Evolutionary conservation across 2,329 filamentous ascomycete species (phyloP).

Genomic region (Colletotrichum caudatum): DNA sequence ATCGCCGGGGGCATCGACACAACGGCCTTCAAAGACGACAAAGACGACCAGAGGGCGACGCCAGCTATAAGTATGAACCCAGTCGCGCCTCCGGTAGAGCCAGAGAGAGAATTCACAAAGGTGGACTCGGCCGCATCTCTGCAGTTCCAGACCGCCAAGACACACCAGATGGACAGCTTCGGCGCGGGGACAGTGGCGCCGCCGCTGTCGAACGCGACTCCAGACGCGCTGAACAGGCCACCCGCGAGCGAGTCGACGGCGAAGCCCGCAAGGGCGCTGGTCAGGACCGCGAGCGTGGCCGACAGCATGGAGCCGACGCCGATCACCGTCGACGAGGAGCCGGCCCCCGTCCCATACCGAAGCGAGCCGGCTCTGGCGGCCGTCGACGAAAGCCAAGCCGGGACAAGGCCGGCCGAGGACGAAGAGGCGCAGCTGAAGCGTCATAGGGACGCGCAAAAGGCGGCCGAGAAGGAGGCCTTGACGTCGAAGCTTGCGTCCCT

Average conservation of each 20-base stretch:
- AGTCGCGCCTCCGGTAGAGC: constrained; percentile 14
- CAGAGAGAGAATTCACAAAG: constrained; percentile 29
- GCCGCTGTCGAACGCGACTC: constrained; percentile 57
- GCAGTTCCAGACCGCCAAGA: constrained; percentile 58
- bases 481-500: constrained; percentile 58
- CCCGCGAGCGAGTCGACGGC: constrained; percentile 46
- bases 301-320: constrained; percentile 37
- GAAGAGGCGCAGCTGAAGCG: constrained; percentile 41
- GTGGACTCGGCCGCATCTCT: constrained; percentile 49
- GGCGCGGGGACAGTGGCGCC: constrained; percentile 47
- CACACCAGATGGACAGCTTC: constrained; percentile 50
- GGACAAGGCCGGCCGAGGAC: constrained; percentile 38
- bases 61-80: constrained; percentile 28
- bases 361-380: neutral
- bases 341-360: constrained; percentile 5
- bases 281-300: constrained; percentile 32
- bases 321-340: constrained; percentile 5
- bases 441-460: constrained; percentile 44
- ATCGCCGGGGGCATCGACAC: constrained; percentile 49
- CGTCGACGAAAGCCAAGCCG: constrained; percentile 32
- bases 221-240: constrained; percentile 57
- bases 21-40: constrained; percentile 54
- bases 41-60: constrained; percentile 9
- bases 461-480: constrained; percentile 56
- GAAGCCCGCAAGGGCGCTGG: constrained; percentile 1